Base-by-base conservation (phyloP, 345 rosid genomes). In the Hibiscus tridactylites region DNA sequence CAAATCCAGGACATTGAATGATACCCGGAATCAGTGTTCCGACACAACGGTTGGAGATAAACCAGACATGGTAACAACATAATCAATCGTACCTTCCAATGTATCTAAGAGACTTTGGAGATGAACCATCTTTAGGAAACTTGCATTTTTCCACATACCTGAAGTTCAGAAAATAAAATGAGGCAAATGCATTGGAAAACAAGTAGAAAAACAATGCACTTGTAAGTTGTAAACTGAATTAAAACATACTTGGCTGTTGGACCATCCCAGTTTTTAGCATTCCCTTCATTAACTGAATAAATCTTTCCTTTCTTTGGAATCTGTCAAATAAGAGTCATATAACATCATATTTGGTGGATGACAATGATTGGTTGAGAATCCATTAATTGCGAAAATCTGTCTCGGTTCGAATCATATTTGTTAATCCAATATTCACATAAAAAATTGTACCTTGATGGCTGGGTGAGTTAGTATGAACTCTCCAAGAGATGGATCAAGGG, bases 401-500 rank as follows among this genome's bases (percentile, higher is more conserved):
- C 6, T 42, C 0, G 46, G 46, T 42, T 42, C 11, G 46, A 42
- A 42, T 42, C 46, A 9, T 42, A 42, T 42, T 42, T 42, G 46
- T 42, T 35, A 24, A 66, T 75, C 60, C 52, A 70, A 74, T 13
- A 16, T 16, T 16, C 46, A 42, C 46, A 9, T 35, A 71, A 17
- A 17, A n/a, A 50, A n/a, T 44, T n/a, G 74, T 85, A 95, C 99
- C 98, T 88, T 90, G 24, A 95, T 88, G 71, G 88, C 84, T 24
- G 99, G 92, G 80, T 89, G 94, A 71, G 99, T 95, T 37, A 95
- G 87, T 70, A 95, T 89, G 88, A 95, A 95, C 83, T 95, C 98
- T 70, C 99, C 98, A 59, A 92, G 90, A 77, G 97, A 95, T 19
- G 99, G 99, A 79, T 95, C 98, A n/a, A 95, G 85, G 66, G 99